A percentile compares a stretch with the other conserved stretches of the same genome.
phyloP scores from a whole-genome alignment of 192 early-diverging fungal genomes.

The Backusella psychrophila region DNA sequence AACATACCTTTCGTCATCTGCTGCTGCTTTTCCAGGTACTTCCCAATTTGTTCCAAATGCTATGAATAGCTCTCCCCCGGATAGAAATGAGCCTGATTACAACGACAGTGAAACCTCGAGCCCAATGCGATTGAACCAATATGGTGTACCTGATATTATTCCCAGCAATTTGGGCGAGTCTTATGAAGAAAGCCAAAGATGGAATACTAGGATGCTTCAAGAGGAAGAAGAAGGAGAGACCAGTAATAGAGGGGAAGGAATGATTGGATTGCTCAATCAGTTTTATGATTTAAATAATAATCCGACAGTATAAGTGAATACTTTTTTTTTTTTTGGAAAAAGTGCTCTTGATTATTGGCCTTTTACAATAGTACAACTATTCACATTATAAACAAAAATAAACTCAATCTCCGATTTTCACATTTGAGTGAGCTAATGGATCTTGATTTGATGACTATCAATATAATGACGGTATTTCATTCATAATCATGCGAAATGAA shows the following conservation, averaged over 20 bases:
- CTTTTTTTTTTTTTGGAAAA: too few species aligned
- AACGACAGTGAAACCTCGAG: neutral
- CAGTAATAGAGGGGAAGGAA: conserved; percentile 22
- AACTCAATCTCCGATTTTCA: too few species aligned
- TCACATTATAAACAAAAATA: too few species aligned
- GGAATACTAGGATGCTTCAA: conserved; percentile 11
- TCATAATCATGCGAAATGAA: too few species aligned
- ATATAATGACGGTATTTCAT: too few species aligned
- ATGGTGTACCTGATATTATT: conserved; percentile 18
- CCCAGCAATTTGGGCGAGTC: conserved; percentile 28
- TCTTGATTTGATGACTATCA: too few species aligned
- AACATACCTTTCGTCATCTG: conserved; percentile 5
- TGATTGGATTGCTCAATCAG: conserved; percentile 52
- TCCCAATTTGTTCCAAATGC: conserved; percentile 13
- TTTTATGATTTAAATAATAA: conserved; percentile 55
- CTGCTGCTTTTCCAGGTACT: neutral
- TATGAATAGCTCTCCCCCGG: neutral
- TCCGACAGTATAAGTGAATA: neutral
- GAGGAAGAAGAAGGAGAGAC: conserved; percentile 8
- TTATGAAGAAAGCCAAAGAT: conserved; percentile 11
- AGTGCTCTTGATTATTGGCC: too few species aligned
- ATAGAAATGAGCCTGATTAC: neutral
- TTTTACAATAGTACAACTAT: too few species aligned
- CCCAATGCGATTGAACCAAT: conserved; percentile 8
- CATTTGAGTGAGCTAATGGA: too few species aligned